phyloP scores from a whole-genome alignment of 306 rosid genomes.

The Ziziphus jujuba region DNA sequence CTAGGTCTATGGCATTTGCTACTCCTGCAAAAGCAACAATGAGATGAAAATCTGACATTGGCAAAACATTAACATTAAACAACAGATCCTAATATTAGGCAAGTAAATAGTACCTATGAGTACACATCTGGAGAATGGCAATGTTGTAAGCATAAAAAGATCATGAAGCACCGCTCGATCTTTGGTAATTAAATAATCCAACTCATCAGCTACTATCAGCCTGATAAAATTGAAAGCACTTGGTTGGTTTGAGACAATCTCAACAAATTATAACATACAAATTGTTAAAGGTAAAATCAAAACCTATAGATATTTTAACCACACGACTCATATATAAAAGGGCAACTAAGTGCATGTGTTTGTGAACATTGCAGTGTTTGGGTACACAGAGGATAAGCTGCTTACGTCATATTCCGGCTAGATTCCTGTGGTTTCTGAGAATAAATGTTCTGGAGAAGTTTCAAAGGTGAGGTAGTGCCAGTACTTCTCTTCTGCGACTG shows the following conservation, averaged over 20 bases:
- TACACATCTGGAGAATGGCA: conserved; percentile 83
- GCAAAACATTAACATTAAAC: background rate
- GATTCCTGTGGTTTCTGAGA: conserved; percentile 51
- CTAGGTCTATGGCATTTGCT: conserved; percentile 91
- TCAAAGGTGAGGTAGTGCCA: conserved; percentile 49
- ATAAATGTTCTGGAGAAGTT: conserved; percentile 74
- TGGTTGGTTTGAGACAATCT: background rate
- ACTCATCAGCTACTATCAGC: conserved; percentile 81
- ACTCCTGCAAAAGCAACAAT: conserved; percentile 51
- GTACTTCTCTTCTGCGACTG: conserved; percentile 45
- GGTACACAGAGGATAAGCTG: conserved; percentile 1
- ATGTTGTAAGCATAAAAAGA: conserved; percentile 89
- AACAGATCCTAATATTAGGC: background rate
- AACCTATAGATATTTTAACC: background rate
- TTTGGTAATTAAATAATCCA: conserved; percentile 86
- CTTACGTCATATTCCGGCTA: conserved; percentile 69
- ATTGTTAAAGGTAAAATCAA: conserved; percentile 17
- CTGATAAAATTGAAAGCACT: conserved; percentile 35
- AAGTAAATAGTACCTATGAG: conserved; percentile 56
- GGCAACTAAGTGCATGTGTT: background rate
- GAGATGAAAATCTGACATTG: background rate
- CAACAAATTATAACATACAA: conserved; percentile 5
- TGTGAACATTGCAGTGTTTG: background rate
- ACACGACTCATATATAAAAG: background rate
- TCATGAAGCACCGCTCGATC: conserved; percentile 87